phyloP scores from a whole-genome alignment of 2,329 filamentous ascomycete genomes.

The Pyrenochaeta sp. region DNA sequence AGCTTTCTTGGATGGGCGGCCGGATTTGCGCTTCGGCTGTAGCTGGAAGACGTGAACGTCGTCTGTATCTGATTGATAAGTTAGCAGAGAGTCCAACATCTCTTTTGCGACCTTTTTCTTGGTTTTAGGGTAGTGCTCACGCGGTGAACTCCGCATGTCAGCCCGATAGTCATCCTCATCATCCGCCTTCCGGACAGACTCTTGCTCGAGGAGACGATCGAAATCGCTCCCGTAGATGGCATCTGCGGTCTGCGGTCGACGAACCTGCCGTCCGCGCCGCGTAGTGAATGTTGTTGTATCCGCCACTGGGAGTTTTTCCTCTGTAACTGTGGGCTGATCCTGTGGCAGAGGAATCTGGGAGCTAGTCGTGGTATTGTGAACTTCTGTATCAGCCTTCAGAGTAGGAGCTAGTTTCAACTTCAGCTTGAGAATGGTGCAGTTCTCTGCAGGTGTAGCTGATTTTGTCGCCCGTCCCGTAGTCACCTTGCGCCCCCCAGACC shows the following conservation, averaged over 20 bases:
- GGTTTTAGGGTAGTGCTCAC: not conserved
- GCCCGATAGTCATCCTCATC: not conserved
- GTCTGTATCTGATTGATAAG: not conserved
- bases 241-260: not conserved
- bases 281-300: not conserved
- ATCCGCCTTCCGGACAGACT: not conserved
- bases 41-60: not conserved
- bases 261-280: conserved; percentile 8
- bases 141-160: not conserved
- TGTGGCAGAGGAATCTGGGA: not conserved
- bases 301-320: not conserved
- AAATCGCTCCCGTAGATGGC: conserved; percentile 4
- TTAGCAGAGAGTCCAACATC: not conserved
- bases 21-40: not conserved
- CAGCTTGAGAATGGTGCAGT: not conserved
- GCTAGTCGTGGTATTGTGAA: not conserved
- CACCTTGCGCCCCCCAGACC: not conserved
- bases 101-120: not conserved
- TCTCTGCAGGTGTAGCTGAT: not conserved
- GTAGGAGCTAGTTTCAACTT: not conserved
- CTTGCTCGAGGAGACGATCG: conserved; percentile 1
- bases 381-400: not conserved
- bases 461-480: not conserved
- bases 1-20: not conserved
- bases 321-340: not conserved